A percentile compares a stretch with the other conserved stretches of the same genome.
phyloP scores from a whole-genome alignment of 1,284 basidiomycete genomes.

The Sporisorium sorghi region DNA sequence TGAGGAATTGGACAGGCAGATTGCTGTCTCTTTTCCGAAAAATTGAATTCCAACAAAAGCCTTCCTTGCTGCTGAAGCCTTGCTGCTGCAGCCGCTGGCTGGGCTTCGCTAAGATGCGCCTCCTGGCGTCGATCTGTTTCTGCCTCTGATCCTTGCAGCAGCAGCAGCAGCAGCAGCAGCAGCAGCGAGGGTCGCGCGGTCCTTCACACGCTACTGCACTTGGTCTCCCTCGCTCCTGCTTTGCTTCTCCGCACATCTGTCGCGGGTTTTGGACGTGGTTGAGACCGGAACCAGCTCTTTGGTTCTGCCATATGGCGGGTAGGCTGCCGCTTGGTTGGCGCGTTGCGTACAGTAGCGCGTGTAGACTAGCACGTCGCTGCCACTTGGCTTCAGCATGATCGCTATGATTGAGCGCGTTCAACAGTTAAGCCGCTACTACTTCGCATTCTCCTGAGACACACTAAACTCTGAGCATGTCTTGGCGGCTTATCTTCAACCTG shows the following conservation, averaged over 20 bases:
- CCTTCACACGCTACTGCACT: slow-evolving; percentile 6
- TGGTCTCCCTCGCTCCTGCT: neutral
- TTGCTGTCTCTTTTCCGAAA: too few species aligned
- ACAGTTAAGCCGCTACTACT: neutral
- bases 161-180: neutral
- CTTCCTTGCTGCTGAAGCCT: too few species aligned
- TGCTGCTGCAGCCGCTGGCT: neutral
- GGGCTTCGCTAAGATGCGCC: slow-evolving; percentile 18
- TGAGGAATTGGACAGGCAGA: slow-evolving; percentile 32
- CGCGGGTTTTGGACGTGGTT: neutral
- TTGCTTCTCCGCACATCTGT: too few species aligned
- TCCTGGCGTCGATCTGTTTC: slow-evolving; percentile 25
- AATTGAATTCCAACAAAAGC: too few species aligned
- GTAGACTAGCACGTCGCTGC: neutral
- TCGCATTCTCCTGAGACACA: neutral
- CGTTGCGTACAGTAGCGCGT: slow-evolving; percentile 4
- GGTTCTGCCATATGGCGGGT: neutral
- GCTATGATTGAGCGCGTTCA: neutral
- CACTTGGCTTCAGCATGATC: neutral
- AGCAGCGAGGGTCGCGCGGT: neutral
- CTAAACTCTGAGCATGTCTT: neutral
- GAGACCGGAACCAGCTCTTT: neutral
- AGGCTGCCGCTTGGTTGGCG: neutral
- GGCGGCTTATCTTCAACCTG: neutral
- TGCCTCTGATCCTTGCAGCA: slow-evolving; percentile 5